Base-by-base conservation (phyloP, 164 flowering plant genomes). In the Malania oleifera region DNA sequence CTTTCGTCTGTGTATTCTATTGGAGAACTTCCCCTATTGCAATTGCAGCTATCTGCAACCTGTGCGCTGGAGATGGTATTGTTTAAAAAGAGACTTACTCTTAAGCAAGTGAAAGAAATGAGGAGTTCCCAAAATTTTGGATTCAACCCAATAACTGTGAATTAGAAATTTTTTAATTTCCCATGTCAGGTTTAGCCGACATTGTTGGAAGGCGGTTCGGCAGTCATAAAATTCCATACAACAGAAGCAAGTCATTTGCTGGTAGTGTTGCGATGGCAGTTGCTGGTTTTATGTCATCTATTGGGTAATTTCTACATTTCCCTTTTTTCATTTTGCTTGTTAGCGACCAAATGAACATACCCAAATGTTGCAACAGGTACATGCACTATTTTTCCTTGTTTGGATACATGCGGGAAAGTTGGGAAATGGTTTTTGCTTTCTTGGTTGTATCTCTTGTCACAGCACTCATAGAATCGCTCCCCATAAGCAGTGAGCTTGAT, bases 11-110 rank as follows among this genome's bases (percentile, higher is more conserved):
- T 69, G 64, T 68, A n/a, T 9, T 80, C 26, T 89, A 78, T 56
- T 93, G 98, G 98, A 82, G 95, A 66, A 73, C 83, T 14, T 87
- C 96, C 60, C 95, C 98, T 7, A 69, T 82, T 24, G 75, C 82
- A 38, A 75, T 89, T 63, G 95, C 95, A 22, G 75, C 77, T 44
- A 75, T 90, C 49, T 93, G 97, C 75, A 93, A 86, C 77, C 75
- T 93, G 13, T 93, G 92, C 64, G 93, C 97, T 66, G 98, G 97
- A 77, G 98, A 93, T 81, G 98, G 98, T 90, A 82, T 15, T 39
- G 18, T 51, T 64, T 13, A 27, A 52, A 27, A 26, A 14, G 2
- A 52, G 38, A 27, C 55, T 31, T 56, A 0, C 14, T 9, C 47
- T 6, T 12, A 14, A 27, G 18, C 12, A 26, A 41, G 2, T 48